Evolutionary conservation across 192 early-diverging fungal genomes (phyloP).

Genomic region (Coemansia sp.): DNA sequence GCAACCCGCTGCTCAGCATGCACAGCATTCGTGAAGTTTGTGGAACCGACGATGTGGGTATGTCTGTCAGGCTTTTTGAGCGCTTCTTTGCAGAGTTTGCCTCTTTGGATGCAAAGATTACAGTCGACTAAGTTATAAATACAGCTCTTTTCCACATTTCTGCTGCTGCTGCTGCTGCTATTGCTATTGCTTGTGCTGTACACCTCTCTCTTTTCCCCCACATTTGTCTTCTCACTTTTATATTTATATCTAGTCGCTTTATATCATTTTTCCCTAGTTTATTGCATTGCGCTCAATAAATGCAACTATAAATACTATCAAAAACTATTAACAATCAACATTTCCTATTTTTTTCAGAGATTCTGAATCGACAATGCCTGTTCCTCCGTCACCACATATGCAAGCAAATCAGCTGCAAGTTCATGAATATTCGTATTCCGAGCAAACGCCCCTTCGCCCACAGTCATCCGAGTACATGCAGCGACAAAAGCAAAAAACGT

Average conservation of each 20-base stretch:
- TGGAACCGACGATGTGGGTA: constrained; percentile 81
- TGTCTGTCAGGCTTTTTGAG: constrained; percentile 81
- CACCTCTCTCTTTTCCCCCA: too few species aligned
- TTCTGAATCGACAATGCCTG: constrained; percentile 38
- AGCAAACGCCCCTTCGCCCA: constrained; percentile 35
- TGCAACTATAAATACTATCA: too few species aligned
- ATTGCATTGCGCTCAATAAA: too few species aligned
- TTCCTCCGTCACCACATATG: constrained; percentile 44
- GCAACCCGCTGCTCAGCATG: constrained; percentile 95
- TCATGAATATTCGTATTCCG: constrained; percentile 14
- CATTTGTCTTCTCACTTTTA: too few species aligned
- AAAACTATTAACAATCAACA: too few species aligned
- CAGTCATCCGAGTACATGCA: constrained; percentile 36
- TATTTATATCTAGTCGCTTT: neutral
- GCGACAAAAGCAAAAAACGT: constrained; percentile 46
- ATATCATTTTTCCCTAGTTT: neutral
- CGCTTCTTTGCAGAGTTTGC: constrained; percentile 53
- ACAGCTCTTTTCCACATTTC: too few species aligned
- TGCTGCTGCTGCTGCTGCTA: too few species aligned
- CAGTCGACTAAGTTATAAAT: constrained; percentile 48
- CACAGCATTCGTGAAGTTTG: constrained; percentile 93
- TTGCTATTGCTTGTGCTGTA: too few species aligned
- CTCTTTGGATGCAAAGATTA: constrained; percentile 46
- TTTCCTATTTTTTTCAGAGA: constrained; percentile 3
- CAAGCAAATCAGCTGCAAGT: constrained; percentile 41